These are phyloP conservation scores for Fusarium sp. DNA, from an alignment of 2,329 filamentous ascomycete species.

Conservation along the genomic window DNA sequence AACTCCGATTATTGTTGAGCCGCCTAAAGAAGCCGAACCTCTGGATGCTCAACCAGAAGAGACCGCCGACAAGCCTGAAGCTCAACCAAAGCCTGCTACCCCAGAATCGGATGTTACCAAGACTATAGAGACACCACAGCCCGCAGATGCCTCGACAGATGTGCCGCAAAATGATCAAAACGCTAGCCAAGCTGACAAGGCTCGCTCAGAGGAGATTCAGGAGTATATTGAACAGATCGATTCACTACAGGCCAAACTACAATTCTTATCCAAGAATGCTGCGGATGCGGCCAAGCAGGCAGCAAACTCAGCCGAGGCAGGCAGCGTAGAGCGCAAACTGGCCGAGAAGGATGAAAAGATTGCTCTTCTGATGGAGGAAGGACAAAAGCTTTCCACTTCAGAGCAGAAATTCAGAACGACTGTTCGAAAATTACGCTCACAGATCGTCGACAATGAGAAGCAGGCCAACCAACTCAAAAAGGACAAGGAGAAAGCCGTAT, in stretches of 20 bases:
- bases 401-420: constrained; percentile 88
- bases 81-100: neutral
- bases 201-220: constrained; percentile 85
- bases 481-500: constrained; percentile 71
- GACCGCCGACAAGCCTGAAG: constrained; percentile 2
- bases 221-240: constrained; percentile 91
- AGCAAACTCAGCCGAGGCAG: constrained; percentile 72
- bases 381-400: constrained; percentile 86
- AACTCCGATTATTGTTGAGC: constrained; percentile 26
- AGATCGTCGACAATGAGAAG: constrained; percentile 77
- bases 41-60: constrained; percentile 15
- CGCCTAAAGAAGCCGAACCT: constrained; percentile 6
- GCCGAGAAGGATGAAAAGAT: constrained; percentile 94
- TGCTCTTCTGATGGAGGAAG: constrained; percentile 90
- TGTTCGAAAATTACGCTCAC: constrained; percentile 84
- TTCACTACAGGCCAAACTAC: constrained; percentile 89
- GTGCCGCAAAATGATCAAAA: constrained; percentile 33
- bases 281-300: constrained; percentile 81
- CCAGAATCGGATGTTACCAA: constrained; percentile 7
- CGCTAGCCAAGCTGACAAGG: constrained; percentile 46
- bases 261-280: constrained; percentile 87
- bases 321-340: constrained; percentile 82
- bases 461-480: constrained; percentile 72
- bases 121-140: constrained; percentile 7
- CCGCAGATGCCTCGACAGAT: constrained; percentile 1